Evolutionary conservation across 1,139 yeast genomes (phyloP), one percentile per base, ranked within the genome.

Genomic region (Petasospora fabianii): DNA sequence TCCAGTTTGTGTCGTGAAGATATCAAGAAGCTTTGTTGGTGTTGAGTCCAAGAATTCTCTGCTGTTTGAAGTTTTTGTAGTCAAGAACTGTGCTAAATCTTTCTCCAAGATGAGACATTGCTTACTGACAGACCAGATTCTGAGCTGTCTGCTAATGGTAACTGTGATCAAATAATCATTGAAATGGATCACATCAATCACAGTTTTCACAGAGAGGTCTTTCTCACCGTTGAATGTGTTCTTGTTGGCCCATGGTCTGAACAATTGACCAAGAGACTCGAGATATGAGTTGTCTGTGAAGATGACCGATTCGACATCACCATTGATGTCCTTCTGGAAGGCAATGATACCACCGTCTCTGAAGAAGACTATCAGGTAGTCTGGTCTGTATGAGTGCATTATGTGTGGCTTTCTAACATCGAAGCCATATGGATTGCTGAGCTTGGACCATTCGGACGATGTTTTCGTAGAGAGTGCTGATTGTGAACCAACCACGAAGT

Each of bases 351-450:
- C 81, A 40, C 96, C 96, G 60, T 87, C 95, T 32, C 71, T 69
- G 39, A 86, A 65, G 2, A 85, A 70, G 0, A 82, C 75, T 7
- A 86, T 58, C 9, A 72, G 60, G 41, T 68, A 66, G 14, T 57
- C 53, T 0, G 65, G 48, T 35, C 73, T 70, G 7, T 79, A 58
- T 1, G 80, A 59, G 41, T 70, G 68, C 43, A 85, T 51, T 16
- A 68, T 61, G 42, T 75, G 75, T 2, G 95, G 92, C 11, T 66
- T 60, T 50, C 88, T 71, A 30, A 82, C 65, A 43, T 84, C 87
- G 55, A 86, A 84, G 12, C 87, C 78, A 55, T 81, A 83, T 1
- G 95, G 95, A 26, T 76, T 75, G 3, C 84, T 71, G 27, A 78
- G 74, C 44, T 68, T 69, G 36, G 83, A 80, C 90, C 90, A 83